phyloP scores from a whole-genome alignment of 306 rosid species.

The Fagus crenata region DNA sequence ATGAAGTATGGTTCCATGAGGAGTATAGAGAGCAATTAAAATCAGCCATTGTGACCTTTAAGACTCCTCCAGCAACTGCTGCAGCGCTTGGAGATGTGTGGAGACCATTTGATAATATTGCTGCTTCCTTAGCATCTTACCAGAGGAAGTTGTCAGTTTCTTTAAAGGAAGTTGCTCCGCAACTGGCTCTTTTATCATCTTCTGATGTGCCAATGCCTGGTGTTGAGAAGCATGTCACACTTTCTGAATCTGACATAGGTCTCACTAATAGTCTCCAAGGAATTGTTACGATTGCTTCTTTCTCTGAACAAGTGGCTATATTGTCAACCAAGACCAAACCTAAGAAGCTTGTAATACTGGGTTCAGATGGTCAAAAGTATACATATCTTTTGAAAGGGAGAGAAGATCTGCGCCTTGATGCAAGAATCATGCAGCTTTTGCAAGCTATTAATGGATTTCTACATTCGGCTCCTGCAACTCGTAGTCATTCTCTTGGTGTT shows the following conservation, averaged over 20 bases:
- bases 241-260: conserved; percentile 55
- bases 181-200: conserved; percentile 69
- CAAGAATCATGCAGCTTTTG: conserved; percentile 92
- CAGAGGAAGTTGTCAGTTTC: conserved; percentile 91
- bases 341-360: conserved; percentile 79
- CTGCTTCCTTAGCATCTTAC: conserved; percentile 86
- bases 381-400: conserved; percentile 93
- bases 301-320: conserved; percentile 69
- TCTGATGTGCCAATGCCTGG: conserved; percentile 98
- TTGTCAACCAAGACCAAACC: conserved; percentile 96
- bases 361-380: conserved; percentile 90
- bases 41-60: conserved; percentile 72
- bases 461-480: conserved; percentile 74
- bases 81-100: conserved; percentile 85
- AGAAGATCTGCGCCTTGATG: conserved; percentile 97
- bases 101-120: conserved; percentile 86
- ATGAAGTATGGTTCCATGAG: conserved; percentile 94
- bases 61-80: conserved; percentile 75
- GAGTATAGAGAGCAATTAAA: conserved; percentile 70
- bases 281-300: conserved; percentile 81
- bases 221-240: conserved; percentile 72
- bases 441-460: conserved; percentile 89
- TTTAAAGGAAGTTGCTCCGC: conserved; percentile 83
- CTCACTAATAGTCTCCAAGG: conserved; percentile 55
- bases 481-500: conserved; percentile 65